Conservation (phyloP, 2,329 filamentous ascomycete genomes). For the Colletotrichum brevisporum region DNA sequence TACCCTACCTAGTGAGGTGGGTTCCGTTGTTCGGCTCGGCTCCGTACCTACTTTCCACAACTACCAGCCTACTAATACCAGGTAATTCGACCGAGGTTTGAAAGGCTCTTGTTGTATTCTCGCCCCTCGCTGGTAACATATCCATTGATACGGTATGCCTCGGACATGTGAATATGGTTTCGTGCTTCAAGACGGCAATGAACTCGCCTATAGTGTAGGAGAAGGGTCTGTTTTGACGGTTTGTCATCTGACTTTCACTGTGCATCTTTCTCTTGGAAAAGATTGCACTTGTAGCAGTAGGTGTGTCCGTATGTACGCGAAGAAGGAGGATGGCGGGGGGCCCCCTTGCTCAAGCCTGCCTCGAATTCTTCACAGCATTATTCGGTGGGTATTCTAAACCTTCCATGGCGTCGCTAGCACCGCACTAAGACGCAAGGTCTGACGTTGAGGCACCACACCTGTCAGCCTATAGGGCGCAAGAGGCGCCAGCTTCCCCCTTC, state of each 20-base stretch:
- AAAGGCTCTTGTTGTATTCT: too few species aligned
- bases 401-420: constrained; percentile 8
- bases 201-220: too few species aligned
- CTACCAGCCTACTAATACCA: background rate
- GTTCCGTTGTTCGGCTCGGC: constrained; percentile 34
- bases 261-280: too few species aligned
- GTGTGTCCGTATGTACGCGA: background rate
- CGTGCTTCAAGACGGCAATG: too few species aligned
- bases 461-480: constrained; percentile 14
- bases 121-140: too few species aligned
- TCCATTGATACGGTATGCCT: background rate
- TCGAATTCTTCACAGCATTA: constrained; percentile 17
- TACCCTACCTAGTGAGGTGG: constrained; percentile 26
- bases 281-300: background rate
- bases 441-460: background rate
- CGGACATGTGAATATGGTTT: background rate
- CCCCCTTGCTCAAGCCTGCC: background rate
- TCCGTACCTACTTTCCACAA: constrained; percentile 3
- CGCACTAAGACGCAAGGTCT: constrained; percentile 13
- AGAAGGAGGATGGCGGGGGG: background rate
- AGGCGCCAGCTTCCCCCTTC: constrained; percentile 5
- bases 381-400: constrained; percentile 20
- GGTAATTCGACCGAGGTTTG: too few species aligned
- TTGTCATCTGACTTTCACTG: too few species aligned
- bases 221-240: too few species aligned